phyloP scores from a whole-genome alignment of 768 basidiomycete species.

The Mycena latifolia region DNA sequence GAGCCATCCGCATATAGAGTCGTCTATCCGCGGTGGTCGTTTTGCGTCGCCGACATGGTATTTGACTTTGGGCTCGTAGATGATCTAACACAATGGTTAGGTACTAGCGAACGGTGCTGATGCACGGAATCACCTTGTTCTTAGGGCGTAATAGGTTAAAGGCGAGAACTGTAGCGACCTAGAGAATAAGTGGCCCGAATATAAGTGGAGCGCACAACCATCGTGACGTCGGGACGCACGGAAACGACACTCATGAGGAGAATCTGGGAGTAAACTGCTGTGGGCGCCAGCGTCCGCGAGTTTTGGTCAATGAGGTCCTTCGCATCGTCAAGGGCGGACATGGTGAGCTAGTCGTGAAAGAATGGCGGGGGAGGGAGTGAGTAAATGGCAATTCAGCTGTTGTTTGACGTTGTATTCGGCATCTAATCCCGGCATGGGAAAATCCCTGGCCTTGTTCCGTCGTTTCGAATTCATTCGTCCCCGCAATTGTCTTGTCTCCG shows the following conservation, averaged over 20 bases:
- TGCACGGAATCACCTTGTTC: constrained; percentile 73
- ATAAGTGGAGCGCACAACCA: constrained; percentile 19
- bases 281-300: not conserved
- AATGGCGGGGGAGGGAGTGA: not conserved
- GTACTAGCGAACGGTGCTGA: not conserved
- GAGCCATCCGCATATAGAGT: constrained; percentile 89
- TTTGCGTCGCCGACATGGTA: constrained; percentile 76
- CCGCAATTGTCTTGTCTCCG: no score
- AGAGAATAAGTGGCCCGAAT: constrained; percentile 11
- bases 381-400: constrained; percentile 10
- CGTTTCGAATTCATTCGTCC: not conserved
- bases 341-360: constrained; percentile 33
- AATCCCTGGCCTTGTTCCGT: no score
- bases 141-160: constrained; percentile 91
- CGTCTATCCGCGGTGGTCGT: constrained; percentile 76
- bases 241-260: constrained; percentile 79
- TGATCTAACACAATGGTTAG: constrained; percentile 56
- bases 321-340: constrained; percentile 54
- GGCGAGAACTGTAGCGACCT: constrained; percentile 75
- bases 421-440: no score
- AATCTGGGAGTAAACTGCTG: constrained; percentile 76
- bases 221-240: constrained; percentile 55
- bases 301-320: constrained; percentile 52
- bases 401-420: no score
- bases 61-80: constrained; percentile 90